phyloP scores from a whole-genome alignment of 2,329 filamentous ascomycete species.

The Cordyceps farinosa region DNA sequence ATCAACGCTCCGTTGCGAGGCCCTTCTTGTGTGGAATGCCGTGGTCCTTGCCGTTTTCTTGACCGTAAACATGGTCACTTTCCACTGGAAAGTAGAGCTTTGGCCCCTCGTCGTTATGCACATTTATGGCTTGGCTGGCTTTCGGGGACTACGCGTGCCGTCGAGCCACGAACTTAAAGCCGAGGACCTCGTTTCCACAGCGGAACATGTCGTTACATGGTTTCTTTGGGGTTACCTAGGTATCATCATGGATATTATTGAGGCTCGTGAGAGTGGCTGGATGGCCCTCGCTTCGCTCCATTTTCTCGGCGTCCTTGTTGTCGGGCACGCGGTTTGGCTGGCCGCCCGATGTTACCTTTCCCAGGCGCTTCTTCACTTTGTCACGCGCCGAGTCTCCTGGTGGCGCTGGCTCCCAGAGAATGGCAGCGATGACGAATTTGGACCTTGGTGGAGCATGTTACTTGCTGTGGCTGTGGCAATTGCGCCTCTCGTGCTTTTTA shows the following conservation, averaged over 20 bases:
- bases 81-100: background rate
- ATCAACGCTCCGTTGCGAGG: background rate
- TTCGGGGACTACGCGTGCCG: background rate
- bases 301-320: background rate
- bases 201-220: background rate
- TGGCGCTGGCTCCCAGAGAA: slow-evolving; percentile 3
- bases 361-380: background rate
- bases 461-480: background rate
- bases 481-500: background rate
- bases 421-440: background rate
- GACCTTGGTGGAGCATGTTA: background rate
- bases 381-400: background rate
- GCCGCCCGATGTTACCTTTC: background rate
- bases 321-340: background rate
- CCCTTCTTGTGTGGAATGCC: background rate
- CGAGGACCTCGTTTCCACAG: background rate
- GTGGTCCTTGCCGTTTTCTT: background rate
- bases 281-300: background rate
- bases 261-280: background rate
- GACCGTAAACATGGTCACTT: background rate
- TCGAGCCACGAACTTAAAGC: background rate
- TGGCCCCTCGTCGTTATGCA: background rate
- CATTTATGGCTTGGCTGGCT: background rate
- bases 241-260: background rate
- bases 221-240: background rate